Evolutionary conservation across 495 filamentous ascomycete species (phyloP).

Genomic region (Penicillium canescens): DNA sequence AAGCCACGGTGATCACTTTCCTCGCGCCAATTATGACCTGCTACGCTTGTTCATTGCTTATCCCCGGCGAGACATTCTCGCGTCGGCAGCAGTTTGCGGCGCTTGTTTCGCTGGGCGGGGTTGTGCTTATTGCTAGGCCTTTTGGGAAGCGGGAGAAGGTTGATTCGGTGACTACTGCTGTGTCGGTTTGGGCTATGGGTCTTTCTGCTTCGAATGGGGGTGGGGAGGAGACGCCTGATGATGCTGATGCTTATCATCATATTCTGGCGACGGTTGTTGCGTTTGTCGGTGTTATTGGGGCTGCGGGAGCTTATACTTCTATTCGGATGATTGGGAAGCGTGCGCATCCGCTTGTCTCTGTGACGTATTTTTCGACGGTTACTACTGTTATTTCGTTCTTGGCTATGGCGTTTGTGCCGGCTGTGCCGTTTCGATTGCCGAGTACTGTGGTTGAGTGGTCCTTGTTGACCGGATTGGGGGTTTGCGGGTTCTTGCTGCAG

Average conservation of each 20-base stretch:
- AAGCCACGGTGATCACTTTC: constrained; percentile 93
- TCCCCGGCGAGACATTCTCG: constrained; percentile 75
- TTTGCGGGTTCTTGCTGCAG: constrained; percentile 84
- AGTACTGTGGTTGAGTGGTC: constrained; percentile 63
- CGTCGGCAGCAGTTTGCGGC: constrained; percentile 74
- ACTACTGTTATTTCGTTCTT: constrained; percentile 65
- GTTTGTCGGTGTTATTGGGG: constrained; percentile 78
- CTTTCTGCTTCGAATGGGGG: constrained; percentile 7
- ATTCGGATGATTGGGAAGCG: constrained; percentile 84
- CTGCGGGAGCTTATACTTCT: constrained; percentile 72
- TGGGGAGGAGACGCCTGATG: constrained; percentile 25
- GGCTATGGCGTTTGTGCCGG: constrained; percentile 57
- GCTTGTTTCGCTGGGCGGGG: constrained; percentile 73
- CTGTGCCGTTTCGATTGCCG: constrained; percentile 65
- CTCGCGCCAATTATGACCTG: constrained; percentile 80
- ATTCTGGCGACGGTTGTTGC: constrained; percentile 71
- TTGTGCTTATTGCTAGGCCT: constrained; percentile 83
- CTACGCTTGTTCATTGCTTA: constrained; percentile 76
- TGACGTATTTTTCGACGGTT: constrained; percentile 81
- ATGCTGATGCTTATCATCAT: constrained; percentile 57
- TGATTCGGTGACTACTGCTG: not conserved
- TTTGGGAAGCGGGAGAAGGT: constrained; percentile 29
- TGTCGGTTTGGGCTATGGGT: not conserved
- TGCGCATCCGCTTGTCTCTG: constrained; percentile 80
- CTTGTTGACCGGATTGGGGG: constrained; percentile 66